phyloP scores from a whole-genome alignment of 306 rosid genomes.

The Lagenaria siceraria region DNA sequence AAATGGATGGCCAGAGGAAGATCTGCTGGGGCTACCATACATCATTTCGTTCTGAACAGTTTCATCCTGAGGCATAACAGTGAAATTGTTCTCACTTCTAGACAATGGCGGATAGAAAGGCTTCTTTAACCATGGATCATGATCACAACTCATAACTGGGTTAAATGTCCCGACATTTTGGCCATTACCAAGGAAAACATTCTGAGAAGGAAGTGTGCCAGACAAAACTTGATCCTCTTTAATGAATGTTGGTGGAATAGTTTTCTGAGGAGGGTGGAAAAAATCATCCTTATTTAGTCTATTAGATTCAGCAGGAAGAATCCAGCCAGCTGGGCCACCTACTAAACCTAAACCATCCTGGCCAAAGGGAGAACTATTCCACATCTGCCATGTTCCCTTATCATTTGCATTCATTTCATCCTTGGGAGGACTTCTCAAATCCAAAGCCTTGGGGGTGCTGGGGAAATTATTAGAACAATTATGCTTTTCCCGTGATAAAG shows the following conservation, averaged over 20 bases:
- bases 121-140: conserved; percentile 74
- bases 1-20: conserved; percentile 39
- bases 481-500: conserved; percentile 78
- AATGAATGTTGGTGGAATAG: conserved; percentile 62
- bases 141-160: conserved; percentile 46
- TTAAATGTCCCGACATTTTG: conserved; percentile 53
- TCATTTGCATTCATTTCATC: conserved; percentile 47
- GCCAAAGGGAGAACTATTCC: conserved; percentile 78
- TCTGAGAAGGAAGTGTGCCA: conserved; percentile 49
- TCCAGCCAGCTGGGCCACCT: conserved; percentile 81
- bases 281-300: conserved; percentile 55
- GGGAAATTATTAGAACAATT: conserved; percentile 40
- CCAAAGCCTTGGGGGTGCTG: conserved; percentile 31
- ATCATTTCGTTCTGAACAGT: conserved; percentile 45
- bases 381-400: conserved; percentile 94
- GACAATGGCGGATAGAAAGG: conserved; percentile 67
- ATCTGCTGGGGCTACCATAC: conserved; percentile 54
- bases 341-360: conserved; percentile 88
- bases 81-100: conserved; percentile 27
- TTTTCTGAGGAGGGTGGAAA: conserved; percentile 57
- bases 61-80: conserved; percentile 45
- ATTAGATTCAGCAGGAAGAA: conserved; percentile 47
- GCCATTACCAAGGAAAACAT: conserved; percentile 55
- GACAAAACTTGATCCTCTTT: conserved; percentile 58
- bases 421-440: conserved; percentile 30